These are phyloP conservation scores for Xerocomellus dryophilus DNA, from an alignment of 768 basidiomycete genomes.

Conservation along the genomic window DNA sequence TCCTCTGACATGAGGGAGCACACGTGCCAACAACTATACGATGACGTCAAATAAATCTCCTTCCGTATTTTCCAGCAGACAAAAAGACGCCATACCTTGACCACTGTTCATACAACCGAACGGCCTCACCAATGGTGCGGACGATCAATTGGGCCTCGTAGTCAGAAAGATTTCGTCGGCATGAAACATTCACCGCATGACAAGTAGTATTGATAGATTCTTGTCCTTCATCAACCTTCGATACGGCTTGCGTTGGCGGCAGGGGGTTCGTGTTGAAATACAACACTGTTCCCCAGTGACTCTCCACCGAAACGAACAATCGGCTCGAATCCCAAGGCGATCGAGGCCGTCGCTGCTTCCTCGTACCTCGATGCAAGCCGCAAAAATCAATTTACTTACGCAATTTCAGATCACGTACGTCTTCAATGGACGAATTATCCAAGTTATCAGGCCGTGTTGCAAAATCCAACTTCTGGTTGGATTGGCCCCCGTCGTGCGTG, in stretches of 20 bases:
- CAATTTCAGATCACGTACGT: conserved; percentile 50
- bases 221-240: conserved; percentile 89
- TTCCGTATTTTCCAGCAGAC: too few species aligned
- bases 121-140: conserved; percentile 64
- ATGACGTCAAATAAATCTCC: too few species aligned
- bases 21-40: too few species aligned
- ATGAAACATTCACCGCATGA: neutral
- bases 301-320: conserved; percentile 46
- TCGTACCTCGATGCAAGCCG: conserved; percentile 89
- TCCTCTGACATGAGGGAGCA: conserved; percentile 57
- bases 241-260: conserved; percentile 76
- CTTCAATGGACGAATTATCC: conserved; percentile 90
- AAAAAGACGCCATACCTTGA: too few species aligned
- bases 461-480: conserved; percentile 51
- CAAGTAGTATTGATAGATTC: conserved; percentile 67
- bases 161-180: conserved; percentile 52
- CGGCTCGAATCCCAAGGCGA: conserved; percentile 74
- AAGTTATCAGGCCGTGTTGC: conserved; percentile 57
- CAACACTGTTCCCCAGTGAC: conserved; percentile 73
- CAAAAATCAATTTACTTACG: neutral
- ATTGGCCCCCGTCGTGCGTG: conserved; percentile 37
- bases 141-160: conserved; percentile 74
- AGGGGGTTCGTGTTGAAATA: conserved; percentile 73
- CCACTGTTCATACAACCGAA: conserved; percentile 54
- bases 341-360: conserved; percentile 63